A percentile compares a stretch with the other conserved stretches of the same genome.
These are phyloP conservation scores for Acanthochlamys bracteata DNA, from an alignment of 106 monocot genomes.

Conservation along the genomic window DNA sequence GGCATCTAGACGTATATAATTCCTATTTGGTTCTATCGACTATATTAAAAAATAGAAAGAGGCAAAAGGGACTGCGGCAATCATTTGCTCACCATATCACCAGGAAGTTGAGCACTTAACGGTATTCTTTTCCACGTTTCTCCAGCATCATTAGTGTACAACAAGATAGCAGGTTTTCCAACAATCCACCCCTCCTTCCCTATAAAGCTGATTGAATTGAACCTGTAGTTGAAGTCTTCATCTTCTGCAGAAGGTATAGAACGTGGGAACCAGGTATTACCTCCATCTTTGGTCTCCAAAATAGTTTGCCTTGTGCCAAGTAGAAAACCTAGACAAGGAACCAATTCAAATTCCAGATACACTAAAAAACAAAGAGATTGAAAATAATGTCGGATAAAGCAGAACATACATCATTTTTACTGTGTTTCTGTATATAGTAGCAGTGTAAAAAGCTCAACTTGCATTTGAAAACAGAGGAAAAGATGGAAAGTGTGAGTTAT, in stretches of 20 bases:
- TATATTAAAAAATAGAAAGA: no score
- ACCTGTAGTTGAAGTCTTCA: slow-evolving; percentile 98
- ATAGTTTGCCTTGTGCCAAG: slow-evolving; percentile 94
- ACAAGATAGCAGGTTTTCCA: slow-evolving; percentile 87
- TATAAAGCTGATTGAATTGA: slow-evolving; percentile 90
- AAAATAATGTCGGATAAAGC: no score
- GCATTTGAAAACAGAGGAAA: no score
- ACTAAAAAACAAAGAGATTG: no score
- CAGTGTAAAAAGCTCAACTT: no score
- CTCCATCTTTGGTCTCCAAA: slow-evolving; percentile 95
- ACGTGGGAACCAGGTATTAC: slow-evolving; percentile 69
- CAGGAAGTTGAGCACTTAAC: slow-evolving; percentile 86
- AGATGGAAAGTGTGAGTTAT: no score
- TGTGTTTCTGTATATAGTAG: no score
- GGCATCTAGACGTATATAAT: no score
- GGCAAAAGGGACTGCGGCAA: no score
- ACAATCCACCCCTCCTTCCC: slow-evolving; percentile 97
- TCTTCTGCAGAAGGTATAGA: slow-evolving; percentile 94
- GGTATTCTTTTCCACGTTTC: slow-evolving; percentile 96
- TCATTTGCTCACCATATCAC: slow-evolving; percentile 78
- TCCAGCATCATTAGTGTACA: slow-evolving; percentile 85
- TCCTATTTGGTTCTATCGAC: no score
- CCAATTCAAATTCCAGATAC: neutral
- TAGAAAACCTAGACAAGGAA: slow-evolving; percentile 57
- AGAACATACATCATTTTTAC: no score